Base-by-base conservation (phyloP, 106 monocot genomes). In the Apostasia ramifera region DNA sequence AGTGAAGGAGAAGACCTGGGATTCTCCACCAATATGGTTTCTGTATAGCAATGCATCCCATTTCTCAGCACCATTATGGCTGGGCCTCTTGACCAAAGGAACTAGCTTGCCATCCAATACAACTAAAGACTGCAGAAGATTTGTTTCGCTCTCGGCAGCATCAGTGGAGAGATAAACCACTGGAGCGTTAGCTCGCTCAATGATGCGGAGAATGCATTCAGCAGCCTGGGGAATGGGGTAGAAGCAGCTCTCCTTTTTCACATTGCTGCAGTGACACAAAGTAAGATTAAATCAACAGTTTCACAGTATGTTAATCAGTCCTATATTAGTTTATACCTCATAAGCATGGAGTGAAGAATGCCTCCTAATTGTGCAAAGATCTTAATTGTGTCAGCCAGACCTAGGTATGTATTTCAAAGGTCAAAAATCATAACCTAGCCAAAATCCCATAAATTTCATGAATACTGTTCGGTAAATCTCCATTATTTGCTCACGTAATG, bases 81-180 rank as follows among this genome's bases (percentile, higher is more conserved):
- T 73, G 1, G 92, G 97, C 66, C 92, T 84, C 73, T 73, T 89
- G 79, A 98, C 71, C 47, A 98, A 66, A 3, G 89, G 84, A 10
- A 98, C 66, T 40, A 70, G 40, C 73, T 83, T 89, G 44, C 70
- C 81, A 57, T 83, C 62, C 52, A 80, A 65, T 14, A 77, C 79
- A 67, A 98, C 75, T 49, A 92, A 47, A 8, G 92, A 84, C 75
- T 87, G 89, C 2, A 98, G 89, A 71, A 98, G 83, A 75, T 75
- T 68, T 14, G 86, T 92, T 73, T 98, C 92, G 49, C 89, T 89
- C 37, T 84, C 81, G 12, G 86, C 89, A 40, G 89, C 97, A 83
- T 92, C 97, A n/a, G 97, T 98, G 11, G 97, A 98, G 1, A 98
- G 84, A 81, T 87, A 98, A 52, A 98, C 81, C 2, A 87, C 77